A percentile compares a stretch with the other conserved stretches of the same genome.
Evolutionary conservation across 163 green algal genomes (phyloP).

Genomic region (Picocystis sp.): DNA sequence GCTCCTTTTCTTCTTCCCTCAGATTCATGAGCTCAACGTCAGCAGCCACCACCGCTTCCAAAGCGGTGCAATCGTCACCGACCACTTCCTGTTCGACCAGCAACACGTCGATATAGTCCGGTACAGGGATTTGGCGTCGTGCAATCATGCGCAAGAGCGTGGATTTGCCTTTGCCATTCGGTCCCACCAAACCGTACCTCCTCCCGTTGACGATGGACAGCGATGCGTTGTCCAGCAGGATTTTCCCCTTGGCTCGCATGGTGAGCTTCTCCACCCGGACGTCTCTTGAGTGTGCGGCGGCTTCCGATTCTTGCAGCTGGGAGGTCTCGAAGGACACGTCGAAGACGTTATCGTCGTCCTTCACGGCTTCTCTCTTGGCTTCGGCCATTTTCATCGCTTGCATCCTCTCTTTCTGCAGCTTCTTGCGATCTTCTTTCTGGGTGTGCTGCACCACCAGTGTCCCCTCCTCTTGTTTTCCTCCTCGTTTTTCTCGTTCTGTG

Average conservation of each 20-base stretch:
- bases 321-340: conserved; percentile 76
- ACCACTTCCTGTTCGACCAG: conserved; percentile 96
- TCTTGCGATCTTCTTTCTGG: conserved; percentile 54
- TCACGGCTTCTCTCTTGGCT: conserved; percentile 68
- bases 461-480: conserved; percentile 10
- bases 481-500: conserved; percentile 14
- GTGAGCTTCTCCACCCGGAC: conserved; percentile 77
- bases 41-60: conserved; percentile 67
- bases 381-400: conserved; percentile 48
- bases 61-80: conserved; percentile 25
- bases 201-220: conserved; percentile 75
- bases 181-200: conserved; percentile 81
- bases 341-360: conserved; percentile 91
- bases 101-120: conserved; percentile 66
- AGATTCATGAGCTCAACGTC: conserved; percentile 87
- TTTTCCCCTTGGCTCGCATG: conserved; percentile 90
- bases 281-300: conserved; percentile 58
- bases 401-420: conserved; percentile 75
- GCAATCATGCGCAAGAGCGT: conserved; percentile 91
- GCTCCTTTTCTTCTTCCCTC: conserved; percentile 67
- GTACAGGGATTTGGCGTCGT: conserved; percentile 52
- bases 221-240: conserved; percentile 82
- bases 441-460: conserved; percentile 16
- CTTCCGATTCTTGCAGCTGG: conserved; percentile 24
- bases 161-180: conserved; percentile 96